Base-by-base conservation (phyloP, 2,329 filamentous ascomycete species). In the Onygena corvina region DNA sequence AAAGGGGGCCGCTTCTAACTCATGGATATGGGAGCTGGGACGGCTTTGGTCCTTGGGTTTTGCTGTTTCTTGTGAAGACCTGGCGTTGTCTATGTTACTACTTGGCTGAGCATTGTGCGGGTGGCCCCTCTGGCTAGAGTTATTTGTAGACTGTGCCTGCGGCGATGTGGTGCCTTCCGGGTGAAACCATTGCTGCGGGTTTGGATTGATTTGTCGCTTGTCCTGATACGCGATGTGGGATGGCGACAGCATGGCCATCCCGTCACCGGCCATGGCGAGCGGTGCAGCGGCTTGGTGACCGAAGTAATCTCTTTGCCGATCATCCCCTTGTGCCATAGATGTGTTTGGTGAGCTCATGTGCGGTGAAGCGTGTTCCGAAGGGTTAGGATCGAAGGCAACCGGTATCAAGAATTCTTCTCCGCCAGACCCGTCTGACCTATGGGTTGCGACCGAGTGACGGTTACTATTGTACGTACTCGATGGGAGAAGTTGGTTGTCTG, bases 191-290 rank as follows among this genome's bases (percentile, higher is more conserved):
- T 58, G 60, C 33, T 50, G 47, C 6, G 57, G 42, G 29, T 61
- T 61, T 11, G 46, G 45, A 2, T 80, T 77, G 0, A 80, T 81
- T 3, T 84, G 77, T 1, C 79, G 79, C 65, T 89, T 92, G 59
- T 94, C 86, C 63, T 94, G 87, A 62, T 88, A 93, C 18, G 87
- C 84, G 58, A 94, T 94, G 60, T 94, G 88, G n/a, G 57, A 57
- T 14, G 38, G 38, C 35, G 56, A 57, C n/a, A 49, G 27, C 16
- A 54, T 53, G n/a, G 27, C 4, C 9, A 27, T n/a, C 7, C 27
- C 27, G 8, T 30, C 30, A n/a, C 14, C 42, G 14, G 42, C 16
- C 8, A 31, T 30, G 12, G 18, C 42, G 5, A 33, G 30, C 6
- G 42, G 23, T 2, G 9, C 20, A 29, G 42, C n/a, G 14, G 25